Conservation (phyloP, 2,329 filamentous ascomycete species). For the Ambrosiella beaveri region DNA sequence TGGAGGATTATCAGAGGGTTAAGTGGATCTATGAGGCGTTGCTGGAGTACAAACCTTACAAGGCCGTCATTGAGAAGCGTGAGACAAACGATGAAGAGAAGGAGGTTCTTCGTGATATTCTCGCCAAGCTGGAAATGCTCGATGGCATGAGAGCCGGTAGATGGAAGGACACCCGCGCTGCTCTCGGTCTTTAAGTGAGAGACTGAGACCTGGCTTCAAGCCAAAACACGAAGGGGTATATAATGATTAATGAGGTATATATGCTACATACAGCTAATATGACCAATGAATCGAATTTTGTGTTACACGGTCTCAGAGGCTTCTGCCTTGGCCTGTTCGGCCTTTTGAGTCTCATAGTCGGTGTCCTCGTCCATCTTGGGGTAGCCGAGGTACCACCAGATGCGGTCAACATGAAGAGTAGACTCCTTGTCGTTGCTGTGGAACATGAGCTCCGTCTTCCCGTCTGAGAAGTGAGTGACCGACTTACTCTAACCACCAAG, state of each 20-base stretch:
- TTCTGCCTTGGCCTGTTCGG: not conserved
- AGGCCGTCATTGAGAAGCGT: slow-evolving; percentile 35
- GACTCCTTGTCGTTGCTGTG: slow-evolving; percentile 25
- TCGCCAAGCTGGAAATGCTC: slow-evolving; percentile 47
- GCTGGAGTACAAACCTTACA: slow-evolving; percentile 50
- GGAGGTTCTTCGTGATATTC: slow-evolving; percentile 36
- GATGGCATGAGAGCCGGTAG: slow-evolving; percentile 60
- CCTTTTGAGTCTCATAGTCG: not conserved
- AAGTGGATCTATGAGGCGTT: slow-evolving; percentile 87
- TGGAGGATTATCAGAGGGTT: slow-evolving; percentile 38
- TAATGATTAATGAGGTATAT: not conserved
- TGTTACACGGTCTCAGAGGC: not conserved
- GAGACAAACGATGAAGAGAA: slow-evolving; percentile 24
- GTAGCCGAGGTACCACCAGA: slow-evolving; percentile 27
- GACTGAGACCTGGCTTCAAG: not conserved
- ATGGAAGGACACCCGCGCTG: slow-evolving; percentile 52
- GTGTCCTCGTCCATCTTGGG: slow-evolving; percentile 26
- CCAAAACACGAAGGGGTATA: not conserved
- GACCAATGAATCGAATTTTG: not conserved
- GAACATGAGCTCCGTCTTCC: slow-evolving; percentile 27
- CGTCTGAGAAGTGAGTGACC: slow-evolving; percentile 27
- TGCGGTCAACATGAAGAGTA: slow-evolving; percentile 26
- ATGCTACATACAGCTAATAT: not conserved
- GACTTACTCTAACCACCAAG: slow-evolving; percentile 21
- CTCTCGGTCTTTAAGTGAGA: slow-evolving; percentile 16